These are phyloP conservation scores for Friedmanniomyces simplex DNA, from an alignment of 495 filamentous ascomycete species.

Conservation along the genomic window DNA sequence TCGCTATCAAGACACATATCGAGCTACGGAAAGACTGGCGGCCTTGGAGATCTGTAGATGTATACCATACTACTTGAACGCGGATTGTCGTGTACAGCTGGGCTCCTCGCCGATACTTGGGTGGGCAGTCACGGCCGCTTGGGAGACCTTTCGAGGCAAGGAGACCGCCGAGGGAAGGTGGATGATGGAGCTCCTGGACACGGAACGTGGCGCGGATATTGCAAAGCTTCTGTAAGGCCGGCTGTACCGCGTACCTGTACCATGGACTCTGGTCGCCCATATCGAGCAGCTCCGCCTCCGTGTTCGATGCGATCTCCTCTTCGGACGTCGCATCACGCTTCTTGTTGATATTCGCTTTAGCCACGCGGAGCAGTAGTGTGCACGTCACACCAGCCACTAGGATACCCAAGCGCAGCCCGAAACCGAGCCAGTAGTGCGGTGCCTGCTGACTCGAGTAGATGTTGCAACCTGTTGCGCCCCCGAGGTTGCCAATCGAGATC, in stretches of 20 bases:
- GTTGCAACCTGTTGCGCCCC: slow-evolving; percentile 5
- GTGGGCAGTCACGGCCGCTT: background rate
- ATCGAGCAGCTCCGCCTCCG: background rate
- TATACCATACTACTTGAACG: background rate
- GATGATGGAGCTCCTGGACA: background rate
- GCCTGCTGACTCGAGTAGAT: slow-evolving; percentile 1
- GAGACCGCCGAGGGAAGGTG: background rate
- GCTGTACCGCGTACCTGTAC: background rate
- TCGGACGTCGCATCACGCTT: slow-evolving; percentile 2
- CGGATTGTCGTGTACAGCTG: background rate
- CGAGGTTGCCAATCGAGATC: slow-evolving; percentile 43
- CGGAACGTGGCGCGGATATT: too few relatives aligned
- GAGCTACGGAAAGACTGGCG: background rate
- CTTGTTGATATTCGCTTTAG: slow-evolving; percentile 50
- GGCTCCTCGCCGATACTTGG: background rate
- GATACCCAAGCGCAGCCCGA: slow-evolving; percentile 58
- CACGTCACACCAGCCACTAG: slow-evolving; percentile 50
- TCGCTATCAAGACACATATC: background rate
- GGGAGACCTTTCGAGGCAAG: background rate
- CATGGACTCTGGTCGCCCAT: background rate
- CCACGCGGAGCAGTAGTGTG: slow-evolving; percentile 39
- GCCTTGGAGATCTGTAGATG: background rate
- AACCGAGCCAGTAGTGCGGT: slow-evolving; percentile 43
- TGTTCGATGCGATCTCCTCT: background rate
- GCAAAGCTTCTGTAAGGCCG: too few relatives aligned